Conservation (phyloP, 495 filamentous ascomycete species). For the Penicillium odoratum region DNA sequence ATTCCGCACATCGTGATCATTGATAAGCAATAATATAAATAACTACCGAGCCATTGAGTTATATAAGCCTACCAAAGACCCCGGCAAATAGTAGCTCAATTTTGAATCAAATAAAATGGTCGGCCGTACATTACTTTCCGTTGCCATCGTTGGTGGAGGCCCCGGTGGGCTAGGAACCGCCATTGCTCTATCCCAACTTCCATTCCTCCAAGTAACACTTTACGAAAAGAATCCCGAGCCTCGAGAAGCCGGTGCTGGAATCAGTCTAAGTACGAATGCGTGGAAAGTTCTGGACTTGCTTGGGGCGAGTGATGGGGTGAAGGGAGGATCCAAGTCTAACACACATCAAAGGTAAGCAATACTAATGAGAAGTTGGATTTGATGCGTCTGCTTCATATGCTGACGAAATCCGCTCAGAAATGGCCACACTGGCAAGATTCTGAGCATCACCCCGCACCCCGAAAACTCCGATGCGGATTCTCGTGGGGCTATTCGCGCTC, state of each 20-base stretch:
- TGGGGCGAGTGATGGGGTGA: constrained; percentile 41
- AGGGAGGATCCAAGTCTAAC: constrained; percentile 23
- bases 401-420: constrained; percentile 6
- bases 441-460: constrained; percentile 13
- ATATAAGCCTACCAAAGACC: background rate
- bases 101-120: constrained; percentile 13
- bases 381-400: background rate
- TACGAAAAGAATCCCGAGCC: constrained; percentile 51
- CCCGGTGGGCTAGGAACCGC: constrained; percentile 51
- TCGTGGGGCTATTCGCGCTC: constrained; percentile 29
- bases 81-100: background rate
- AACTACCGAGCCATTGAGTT: background rate
- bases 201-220: constrained; percentile 43
- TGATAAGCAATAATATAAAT: background rate
- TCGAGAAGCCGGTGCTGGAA: constrained; percentile 50
- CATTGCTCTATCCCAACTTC: constrained; percentile 47
- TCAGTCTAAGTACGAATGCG: constrained; percentile 36
- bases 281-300: constrained; percentile 50
- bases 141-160: constrained; percentile 48
- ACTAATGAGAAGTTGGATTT: background rate
- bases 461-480: constrained; percentile 14
- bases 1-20: background rate
- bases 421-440: constrained; percentile 22
- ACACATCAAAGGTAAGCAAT: constrained; percentile 20
- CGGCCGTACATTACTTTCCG: constrained; percentile 11